Base-by-base conservation (phyloP, 2,329 filamentous ascomycete genomes). In the Neofusicoccum ribis region DNA sequence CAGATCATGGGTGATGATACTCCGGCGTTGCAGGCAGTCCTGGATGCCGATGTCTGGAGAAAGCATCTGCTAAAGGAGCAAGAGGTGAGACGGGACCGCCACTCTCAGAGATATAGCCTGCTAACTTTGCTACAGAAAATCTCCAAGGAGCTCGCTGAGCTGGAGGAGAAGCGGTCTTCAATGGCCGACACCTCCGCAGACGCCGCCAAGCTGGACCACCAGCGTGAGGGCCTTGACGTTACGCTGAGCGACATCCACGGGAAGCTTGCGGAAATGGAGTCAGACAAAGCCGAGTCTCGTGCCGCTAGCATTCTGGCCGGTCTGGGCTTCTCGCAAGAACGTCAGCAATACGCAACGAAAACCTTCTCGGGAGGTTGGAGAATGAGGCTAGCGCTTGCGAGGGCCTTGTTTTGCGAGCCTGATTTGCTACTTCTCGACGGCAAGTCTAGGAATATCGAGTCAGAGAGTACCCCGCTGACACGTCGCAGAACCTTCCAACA, bases 341-440 rank as follows among this genome's bases (percentile, higher is more conserved):
- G 93, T 69, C 95, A 99, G 76, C 91, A 96, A 72, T 93, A 86
- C 75, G 90, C 95, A 15, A 99, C 95, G 63, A 98, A 92, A 84
- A 98, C 94, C 5, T 99, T 99, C 82, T 99, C 95, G 62, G 95
- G 95, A 85, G 95, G 95, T 90, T 99, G 95, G 95, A 89, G 95
- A 80, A 99, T 99, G 95, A 90, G 95, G 83, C 82, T 99, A 73
- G 95, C 95, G 14, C 85, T 99, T 68, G 95, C 95, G 12, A 86
- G 95, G 85, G 95, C 95, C 14, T 86, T 99, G 41, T 99, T 99
- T 84, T 99, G 95, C 82, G 95, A 99, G 78, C 95, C 95, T 49
- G 95, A 99, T 80, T 84, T 99, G 61, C 82, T 99, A 66, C 86
- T 99, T 77, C 92, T 99, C 71, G 95, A 99, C 83, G 82, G 81